phyloP scores from a whole-genome alignment of 1,284 basidiomycete genomes.

The Bondarzewia mesenterica region DNA sequence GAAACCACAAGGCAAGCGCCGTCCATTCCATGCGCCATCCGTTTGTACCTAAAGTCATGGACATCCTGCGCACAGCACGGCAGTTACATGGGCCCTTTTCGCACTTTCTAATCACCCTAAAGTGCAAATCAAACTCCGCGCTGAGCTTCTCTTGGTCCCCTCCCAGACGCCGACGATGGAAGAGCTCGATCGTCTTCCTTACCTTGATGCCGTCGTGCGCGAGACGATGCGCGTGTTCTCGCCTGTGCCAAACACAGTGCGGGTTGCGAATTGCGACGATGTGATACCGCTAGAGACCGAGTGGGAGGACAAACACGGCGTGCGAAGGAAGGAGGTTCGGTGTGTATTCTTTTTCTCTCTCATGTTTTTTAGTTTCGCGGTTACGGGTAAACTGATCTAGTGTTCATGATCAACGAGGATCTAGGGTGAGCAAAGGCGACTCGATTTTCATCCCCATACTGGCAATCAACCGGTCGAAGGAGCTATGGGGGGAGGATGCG shows the following conservation, averaged over 20 bases:
- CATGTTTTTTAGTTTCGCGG: background rate
- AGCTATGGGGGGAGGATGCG: slow-evolving; percentile 22
- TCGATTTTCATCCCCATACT: slow-evolving; percentile 8
- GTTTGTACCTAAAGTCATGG: background rate
- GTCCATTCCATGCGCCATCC: background rate
- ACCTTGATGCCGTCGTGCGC: slow-evolving; percentile 62
- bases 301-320: slow-evolving; percentile 16
- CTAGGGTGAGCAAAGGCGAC: slow-evolving; percentile 11
- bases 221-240: slow-evolving; percentile 63
- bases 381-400: background rate
- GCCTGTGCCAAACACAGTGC: slow-evolving; percentile 48
- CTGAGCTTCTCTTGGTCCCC: slow-evolving; percentile 45
- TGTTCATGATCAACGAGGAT: background rate
- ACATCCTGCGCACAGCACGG: slow-evolving; percentile 12
- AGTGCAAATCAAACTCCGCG: slow-evolving; percentile 60
- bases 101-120: slow-evolving; percentile 47
- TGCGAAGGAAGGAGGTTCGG: slow-evolving; percentile 14
- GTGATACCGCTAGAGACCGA: slow-evolving; percentile 42
- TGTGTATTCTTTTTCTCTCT: background rate
- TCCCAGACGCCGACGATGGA: slow-evolving; percentile 40
- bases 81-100: slow-evolving; percentile 54
- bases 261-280: slow-evolving; percentile 46
- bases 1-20: slow-evolving; percentile 55
- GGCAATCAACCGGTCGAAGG: slow-evolving; percentile 11
- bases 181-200: slow-evolving; percentile 47